Base-by-base conservation (phyloP, 2,329 filamentous ascomycete species). In the Boeremia exigua region DNA sequence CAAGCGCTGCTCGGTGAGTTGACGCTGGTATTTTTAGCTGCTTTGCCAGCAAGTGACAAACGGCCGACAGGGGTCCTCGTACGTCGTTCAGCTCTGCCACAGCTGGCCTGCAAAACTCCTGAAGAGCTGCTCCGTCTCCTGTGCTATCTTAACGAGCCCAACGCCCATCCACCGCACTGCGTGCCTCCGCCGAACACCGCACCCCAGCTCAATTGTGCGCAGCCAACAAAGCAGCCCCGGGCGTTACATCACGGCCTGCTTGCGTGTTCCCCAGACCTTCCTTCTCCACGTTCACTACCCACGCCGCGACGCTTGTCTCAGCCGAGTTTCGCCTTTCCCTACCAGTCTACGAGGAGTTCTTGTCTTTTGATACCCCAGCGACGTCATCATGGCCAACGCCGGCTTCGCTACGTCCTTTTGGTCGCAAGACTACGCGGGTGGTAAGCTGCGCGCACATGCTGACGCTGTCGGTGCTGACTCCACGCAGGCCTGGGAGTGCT, bases 371-470 rank as follows among this genome's bases (percentile, higher is more conserved):
- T 65, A 62, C 58, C 63, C 47, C 54, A 39, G 32, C 52, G 40
- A 53, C 61, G 42, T 57, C 60, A 60, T 59, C 61, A 74, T 74
- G 71, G 61, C 70, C 47, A 55, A 42, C 14, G 64, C 72, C 29
- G 73, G 91, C 70, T 98, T 99, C 79, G 88, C 92, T 67, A 92
- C 94, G 80, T 96, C 93, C 46, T 98, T 99, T 81, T 99, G 95
- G 95, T 96, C 95, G 60, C 86, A 87, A 75, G 95, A 99, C 84
- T 98, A 98, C 83, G 94, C 94, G 75, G 92, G 91, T 82, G 93
- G 90, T 92, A 81, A 75, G 85, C 51, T 37, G 53, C 90, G 80
- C 44, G 44, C 72, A 43, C 36, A 37, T n/a, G 37, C 27, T 38
- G 37, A 29, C 30, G 37, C 25, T 33, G 11, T 43, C 25, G 47